phyloP scores from a whole-genome alignment of 106 monocot genomes.

The Allium cepa region DNA sequence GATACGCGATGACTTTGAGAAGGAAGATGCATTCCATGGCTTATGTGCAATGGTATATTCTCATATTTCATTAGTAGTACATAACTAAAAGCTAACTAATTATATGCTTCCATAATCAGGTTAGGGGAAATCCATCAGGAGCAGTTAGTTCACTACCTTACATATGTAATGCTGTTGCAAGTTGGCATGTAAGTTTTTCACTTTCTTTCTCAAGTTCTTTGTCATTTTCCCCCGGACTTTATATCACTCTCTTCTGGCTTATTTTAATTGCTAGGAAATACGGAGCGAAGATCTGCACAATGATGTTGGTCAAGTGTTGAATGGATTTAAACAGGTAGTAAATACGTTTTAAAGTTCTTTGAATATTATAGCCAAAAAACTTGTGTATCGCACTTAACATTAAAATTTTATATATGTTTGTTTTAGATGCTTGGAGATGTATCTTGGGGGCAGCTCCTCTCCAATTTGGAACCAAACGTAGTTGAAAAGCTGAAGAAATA shows the following conservation, averaged over 20 bases:
- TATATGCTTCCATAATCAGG: constrained; percentile 26
- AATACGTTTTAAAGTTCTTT: background rate
- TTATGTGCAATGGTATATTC: constrained; percentile 79
- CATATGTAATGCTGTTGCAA: constrained; percentile 82
- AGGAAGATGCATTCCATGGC: constrained; percentile 95
- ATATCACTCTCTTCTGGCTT: background rate
- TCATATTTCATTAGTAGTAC: no score
- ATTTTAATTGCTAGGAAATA: constrained; percentile 54
- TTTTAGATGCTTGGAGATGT: constrained; percentile 51
- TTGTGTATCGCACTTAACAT: no score
- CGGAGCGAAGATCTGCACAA: constrained; percentile 69
- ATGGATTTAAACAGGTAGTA: constrained; percentile 86
- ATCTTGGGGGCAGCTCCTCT: constrained; percentile 50
- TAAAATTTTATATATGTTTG: background rate
- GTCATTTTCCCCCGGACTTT: background rate
- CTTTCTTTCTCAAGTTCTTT: no score
- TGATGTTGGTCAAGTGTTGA: constrained; percentile 78
- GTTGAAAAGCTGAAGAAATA: constrained; percentile 46
- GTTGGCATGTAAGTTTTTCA: constrained; percentile 77
- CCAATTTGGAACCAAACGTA: constrained; percentile 38
- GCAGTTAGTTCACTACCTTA: constrained; percentile 53
- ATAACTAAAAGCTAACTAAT: no score
- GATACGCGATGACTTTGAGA: constrained; percentile 96
- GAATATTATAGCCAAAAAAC: background rate
- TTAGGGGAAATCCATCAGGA: constrained; percentile 73